phyloP scores from a whole-genome alignment of 352 stramenopile species.

The Phytophthora macrochlamydospora region DNA sequence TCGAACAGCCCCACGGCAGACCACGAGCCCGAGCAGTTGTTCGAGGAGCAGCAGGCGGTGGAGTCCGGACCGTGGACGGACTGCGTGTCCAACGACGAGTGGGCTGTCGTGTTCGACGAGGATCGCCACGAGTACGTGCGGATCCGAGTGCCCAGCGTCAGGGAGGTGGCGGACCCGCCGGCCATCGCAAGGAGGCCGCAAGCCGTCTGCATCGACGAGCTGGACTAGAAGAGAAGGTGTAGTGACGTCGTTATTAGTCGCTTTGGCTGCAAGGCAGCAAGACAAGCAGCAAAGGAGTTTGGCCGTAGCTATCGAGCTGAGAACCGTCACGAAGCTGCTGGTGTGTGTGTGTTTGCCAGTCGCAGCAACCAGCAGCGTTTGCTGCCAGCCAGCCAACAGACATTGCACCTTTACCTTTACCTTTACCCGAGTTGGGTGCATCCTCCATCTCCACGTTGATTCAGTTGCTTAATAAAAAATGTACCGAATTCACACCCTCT shows the following conservation, averaged over 20 bases:
- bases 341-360: neutral
- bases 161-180: constrained; percentile 17
- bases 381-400: no score
- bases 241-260: no score
- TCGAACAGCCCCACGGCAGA: constrained; percentile 21
- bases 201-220: constrained; percentile 55
- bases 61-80: constrained; percentile 31
- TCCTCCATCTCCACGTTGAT: no score
- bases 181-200: constrained; percentile 22
- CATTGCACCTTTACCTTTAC: no score
- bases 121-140: constrained; percentile 31
- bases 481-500: no score
- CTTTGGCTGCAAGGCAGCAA: no score
- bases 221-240: constrained; percentile 33
- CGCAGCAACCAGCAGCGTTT: neutral
- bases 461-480: no score
- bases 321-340: neutral
- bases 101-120: constrained; percentile 35
- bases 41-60: constrained; percentile 15
- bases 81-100: constrained; percentile 24
- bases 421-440: no score
- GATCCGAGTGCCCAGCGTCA: constrained; percentile 22
- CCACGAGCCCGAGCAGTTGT: constrained; percentile 17
- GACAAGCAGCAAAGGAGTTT: no score
- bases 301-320: neutral